Evolutionary conservation across 2,329 filamentous ascomycete genomes (phyloP), one percentile per base, ranked within the genome.

Genomic region (Paecilomyces variotii): DNA sequence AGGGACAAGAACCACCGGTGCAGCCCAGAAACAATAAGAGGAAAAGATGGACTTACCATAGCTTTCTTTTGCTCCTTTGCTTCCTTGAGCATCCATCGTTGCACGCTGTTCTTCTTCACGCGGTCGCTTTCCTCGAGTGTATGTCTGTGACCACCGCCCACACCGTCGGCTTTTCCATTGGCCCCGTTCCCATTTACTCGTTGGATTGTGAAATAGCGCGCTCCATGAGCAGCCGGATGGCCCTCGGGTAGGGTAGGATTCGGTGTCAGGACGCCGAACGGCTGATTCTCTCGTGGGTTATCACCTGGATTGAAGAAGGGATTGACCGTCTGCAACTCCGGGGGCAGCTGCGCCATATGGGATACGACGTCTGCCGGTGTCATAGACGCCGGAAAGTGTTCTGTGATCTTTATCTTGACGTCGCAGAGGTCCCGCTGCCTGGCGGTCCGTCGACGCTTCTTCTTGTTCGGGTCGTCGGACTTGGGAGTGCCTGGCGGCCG

Each of bases 331-430:
- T 45, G 63, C 51, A 69, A 65, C 53, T 67, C 71, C 55, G 68
- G 67, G 10, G 66, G 67, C 49, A 45, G n/a, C 39, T 19, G 39
- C 39, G 19, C n/a, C 39, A 45, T 24, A 24, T 45, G 39, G 19
- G 39, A 45, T 9, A 24, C 5, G 50, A 26, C 24, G 12, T 52
- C 50, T 26, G 50, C 19, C 69, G 61, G 62, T 39, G 55, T 70
- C 24, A 70, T 63, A 0, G 70, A 76, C 39, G 81, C 83, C 9
- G 87, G 83, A 57, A 88, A 87, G 74, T 89, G 90, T 72, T 92
- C 89, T 2, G 88, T 91, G 60, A 92, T 90, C 72, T 91, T 92
- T 71, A 92, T 91, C 75, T 92, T 92, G 63, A 92, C 89, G 71
- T 92, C 88, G 70, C 89, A 93, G n/a, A 91, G 79, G 74, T 91